phyloP scores from a whole-genome alignment of 2,329 filamentous ascomycete species.

The Colletotrichum sansevieriae region DNA sequence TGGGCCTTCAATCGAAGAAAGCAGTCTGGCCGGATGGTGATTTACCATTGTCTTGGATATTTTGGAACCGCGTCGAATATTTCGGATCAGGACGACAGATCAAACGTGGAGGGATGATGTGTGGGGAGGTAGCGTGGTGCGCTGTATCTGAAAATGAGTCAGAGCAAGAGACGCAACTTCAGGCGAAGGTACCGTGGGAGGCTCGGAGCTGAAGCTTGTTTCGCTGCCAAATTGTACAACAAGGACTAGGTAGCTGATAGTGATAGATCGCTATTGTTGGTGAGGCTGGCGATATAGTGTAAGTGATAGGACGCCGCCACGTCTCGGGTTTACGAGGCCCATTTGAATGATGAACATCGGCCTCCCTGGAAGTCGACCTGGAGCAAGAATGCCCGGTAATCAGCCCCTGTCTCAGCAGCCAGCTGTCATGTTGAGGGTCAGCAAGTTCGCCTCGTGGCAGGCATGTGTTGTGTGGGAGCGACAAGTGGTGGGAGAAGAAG shows the following conservation, averaged over 20 bases:
- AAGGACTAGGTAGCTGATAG: background rate
- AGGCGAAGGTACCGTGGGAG: background rate
- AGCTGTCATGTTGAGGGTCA: conserved; percentile 16
- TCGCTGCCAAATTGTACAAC: conserved; percentile 16
- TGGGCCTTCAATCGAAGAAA: background rate
- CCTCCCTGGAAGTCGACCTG: background rate
- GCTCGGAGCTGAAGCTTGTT: background rate
- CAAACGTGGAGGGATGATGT: conserved; percentile 24
- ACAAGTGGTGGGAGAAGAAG: background rate
- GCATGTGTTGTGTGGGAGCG: background rate
- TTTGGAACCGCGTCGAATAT: conserved; percentile 16
- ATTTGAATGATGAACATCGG: background rate
- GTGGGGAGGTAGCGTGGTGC: background rate
- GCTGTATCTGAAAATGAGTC: conserved; percentile 9
- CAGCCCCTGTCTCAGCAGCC: conserved; percentile 20
- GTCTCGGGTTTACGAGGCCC: background rate
- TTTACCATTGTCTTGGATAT: conserved; percentile 20
- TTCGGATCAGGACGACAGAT: conserved; percentile 12
- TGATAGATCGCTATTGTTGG: background rate
- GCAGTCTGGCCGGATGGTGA: background rate
- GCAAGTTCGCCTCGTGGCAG: conserved; percentile 27
- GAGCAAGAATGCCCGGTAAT: conserved; percentile 21
- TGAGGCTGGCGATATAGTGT: conserved; percentile 23
- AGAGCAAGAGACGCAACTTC: conserved; percentile 10
- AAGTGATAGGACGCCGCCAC: conserved; percentile 34